Evolutionary conservation across 2,329 filamentous ascomycete genomes (phyloP).

Genomic region (Penicillium sp.): DNA sequence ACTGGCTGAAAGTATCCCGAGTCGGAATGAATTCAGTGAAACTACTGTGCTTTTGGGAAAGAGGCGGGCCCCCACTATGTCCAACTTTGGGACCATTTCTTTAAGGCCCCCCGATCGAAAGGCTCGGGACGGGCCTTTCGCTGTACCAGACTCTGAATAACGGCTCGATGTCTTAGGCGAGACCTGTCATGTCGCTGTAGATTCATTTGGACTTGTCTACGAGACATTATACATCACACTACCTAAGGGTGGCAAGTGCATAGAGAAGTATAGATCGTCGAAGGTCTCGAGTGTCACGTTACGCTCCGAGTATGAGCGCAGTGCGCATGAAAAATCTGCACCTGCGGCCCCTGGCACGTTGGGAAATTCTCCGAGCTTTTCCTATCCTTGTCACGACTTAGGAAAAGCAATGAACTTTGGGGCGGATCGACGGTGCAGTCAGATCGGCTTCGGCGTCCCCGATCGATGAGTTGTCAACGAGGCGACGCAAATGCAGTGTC

Average conservation of each 20-base stretch:
- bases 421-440: conserved; percentile 19
- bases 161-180: conserved; percentile 4
- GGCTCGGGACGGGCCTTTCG: conserved; percentile 31
- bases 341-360: conserved; percentile 8
- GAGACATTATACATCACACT: neutral
- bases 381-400: neutral
- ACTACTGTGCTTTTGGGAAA: neutral
- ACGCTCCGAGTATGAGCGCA: neutral
- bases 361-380: conserved; percentile 21
- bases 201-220: neutral
- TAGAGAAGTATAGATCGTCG: neutral
- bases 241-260: too few relatives aligned
- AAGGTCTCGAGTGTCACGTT: neutral
- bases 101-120: conserved; percentile 2
- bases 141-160: conserved; percentile 25
- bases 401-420: conserved; percentile 1
- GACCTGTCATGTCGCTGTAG: neutral
- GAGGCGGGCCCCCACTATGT: neutral
- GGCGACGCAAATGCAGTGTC: conserved; percentile 20
- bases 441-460: conserved; percentile 24
- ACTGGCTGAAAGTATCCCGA: neutral
- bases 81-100: neutral
- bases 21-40: neutral
- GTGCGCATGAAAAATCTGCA: neutral
- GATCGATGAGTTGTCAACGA: conserved; percentile 23